These are phyloP conservation scores for Macadamia tetraphylla DNA, from an alignment of 164 flowering plant species.

Conservation along the genomic window DNA sequence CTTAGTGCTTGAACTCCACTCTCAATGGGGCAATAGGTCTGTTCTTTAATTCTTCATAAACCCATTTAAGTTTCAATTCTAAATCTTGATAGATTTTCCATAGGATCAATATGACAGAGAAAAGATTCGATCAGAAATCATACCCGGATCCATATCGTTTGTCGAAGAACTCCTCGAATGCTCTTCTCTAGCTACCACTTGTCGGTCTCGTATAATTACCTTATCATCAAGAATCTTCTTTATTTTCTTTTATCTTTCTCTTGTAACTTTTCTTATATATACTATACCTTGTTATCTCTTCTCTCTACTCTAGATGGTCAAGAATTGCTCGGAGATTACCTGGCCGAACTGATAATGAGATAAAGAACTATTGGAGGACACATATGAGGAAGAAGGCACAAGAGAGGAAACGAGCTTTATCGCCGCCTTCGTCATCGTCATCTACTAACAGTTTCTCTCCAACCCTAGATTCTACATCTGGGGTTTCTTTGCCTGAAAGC, in stretches of 20 bases:
- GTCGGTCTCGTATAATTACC: too few relatives aligned
- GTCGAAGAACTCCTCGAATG: too few relatives aligned
- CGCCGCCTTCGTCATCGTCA: constrained; percentile 31
- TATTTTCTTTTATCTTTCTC: too few relatives aligned
- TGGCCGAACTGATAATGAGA: constrained; percentile 94
- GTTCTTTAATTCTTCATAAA: not conserved
- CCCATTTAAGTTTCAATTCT: not conserved
- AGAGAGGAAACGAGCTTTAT: constrained; percentile 46
- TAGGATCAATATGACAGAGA: too few relatives aligned
- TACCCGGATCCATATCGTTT: too few relatives aligned
- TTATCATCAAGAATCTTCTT: not conserved
- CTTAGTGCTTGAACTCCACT: constrained; percentile 87
- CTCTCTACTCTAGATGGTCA: constrained; percentile 60
- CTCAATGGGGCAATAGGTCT: constrained; percentile 96
- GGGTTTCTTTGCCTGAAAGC: constrained; percentile 17
- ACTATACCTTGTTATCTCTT: too few relatives aligned
- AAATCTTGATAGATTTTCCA: too few relatives aligned
- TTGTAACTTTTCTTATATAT: too few relatives aligned
- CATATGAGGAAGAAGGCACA: constrained; percentile 91
- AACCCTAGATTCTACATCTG: constrained; percentile 22
- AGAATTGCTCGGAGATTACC: constrained; percentile 86
- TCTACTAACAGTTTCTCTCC: constrained; percentile 35
- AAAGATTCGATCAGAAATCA: too few relatives aligned
- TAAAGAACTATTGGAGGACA: constrained; percentile 97
- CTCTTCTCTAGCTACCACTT: too few relatives aligned